Evolutionary conservation across 2,329 filamentous ascomycete species (phyloP).

Genomic region (Neonectria sp.): DNA sequence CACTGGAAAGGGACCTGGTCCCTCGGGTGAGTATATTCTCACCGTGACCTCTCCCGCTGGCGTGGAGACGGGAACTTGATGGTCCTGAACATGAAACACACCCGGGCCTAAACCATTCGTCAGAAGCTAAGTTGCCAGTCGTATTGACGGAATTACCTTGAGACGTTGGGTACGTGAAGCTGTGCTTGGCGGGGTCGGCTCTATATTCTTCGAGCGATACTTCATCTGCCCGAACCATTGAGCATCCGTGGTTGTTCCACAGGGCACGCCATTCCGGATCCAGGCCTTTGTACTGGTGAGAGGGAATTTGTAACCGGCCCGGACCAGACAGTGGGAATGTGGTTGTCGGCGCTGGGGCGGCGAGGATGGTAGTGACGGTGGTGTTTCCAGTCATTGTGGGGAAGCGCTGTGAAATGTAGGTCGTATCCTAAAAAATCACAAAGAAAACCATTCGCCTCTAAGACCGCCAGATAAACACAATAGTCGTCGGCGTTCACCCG

Average conservation of each 20-base stretch:
- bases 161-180: conserved; percentile 49
- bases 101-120: conserved; percentile 14
- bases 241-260: conserved; percentile 48
- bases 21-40: conserved; percentile 47
- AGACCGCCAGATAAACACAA: not conserved
- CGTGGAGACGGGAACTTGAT: conserved; percentile 43
- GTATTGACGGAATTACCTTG: conserved; percentile 25
- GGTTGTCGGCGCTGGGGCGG: not conserved
- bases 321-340: conserved; percentile 7
- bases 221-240: conserved; percentile 47
- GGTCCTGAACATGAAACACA: conserved; percentile 29
- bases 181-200: conserved; percentile 45
- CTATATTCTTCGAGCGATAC: conserved; percentile 48
- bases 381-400: not conserved
- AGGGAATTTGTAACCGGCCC: conserved; percentile 7
- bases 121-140: not conserved
- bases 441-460: not conserved
- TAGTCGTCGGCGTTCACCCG: not conserved
- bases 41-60: conserved; percentile 45
- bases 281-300: conserved; percentile 36
- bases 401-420: not conserved
- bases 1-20: conserved; percentile 45
- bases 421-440: not conserved
- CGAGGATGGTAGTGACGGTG: not conserved
- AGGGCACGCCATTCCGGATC: conserved; percentile 49